These are phyloP conservation scores for Backusella mclennaniae DNA, from an alignment of 192 early-diverging fungal species.

Conservation along the genomic window DNA sequence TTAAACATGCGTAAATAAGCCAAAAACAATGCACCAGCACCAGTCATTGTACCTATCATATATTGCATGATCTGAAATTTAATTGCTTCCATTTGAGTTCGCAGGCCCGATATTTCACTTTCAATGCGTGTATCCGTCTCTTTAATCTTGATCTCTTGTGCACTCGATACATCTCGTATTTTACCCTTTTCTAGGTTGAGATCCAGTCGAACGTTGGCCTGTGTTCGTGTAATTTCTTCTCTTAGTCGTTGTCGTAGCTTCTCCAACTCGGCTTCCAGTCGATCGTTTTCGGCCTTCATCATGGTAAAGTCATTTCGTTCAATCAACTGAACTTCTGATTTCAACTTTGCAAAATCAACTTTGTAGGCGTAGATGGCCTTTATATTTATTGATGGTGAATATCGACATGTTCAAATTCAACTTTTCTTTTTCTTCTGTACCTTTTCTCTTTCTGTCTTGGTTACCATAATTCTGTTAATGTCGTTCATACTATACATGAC, in stretches of 20 bases:
- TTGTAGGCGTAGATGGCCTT: slow-evolving; percentile 80
- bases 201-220: slow-evolving; percentile 83
- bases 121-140: slow-evolving; percentile 91
- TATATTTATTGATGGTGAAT: neutral
- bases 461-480: slow-evolving; percentile 64
- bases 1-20: slow-evolving; percentile 59
- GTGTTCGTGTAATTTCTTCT: slow-evolving; percentile 81
- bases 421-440: slow-evolving; percentile 23
- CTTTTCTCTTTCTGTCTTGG: slow-evolving; percentile 81
- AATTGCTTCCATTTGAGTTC: slow-evolving; percentile 88
- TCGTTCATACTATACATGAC: slow-evolving; percentile 50
- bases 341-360: slow-evolving; percentile 88
- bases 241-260: slow-evolving; percentile 75
- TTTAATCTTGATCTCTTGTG: slow-evolving; percentile 80
- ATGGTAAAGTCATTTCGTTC: slow-evolving; percentile 87
- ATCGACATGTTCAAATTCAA: neutral
- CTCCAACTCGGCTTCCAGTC: slow-evolving; percentile 77
- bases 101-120: slow-evolving; percentile 76
- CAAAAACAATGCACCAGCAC: slow-evolving; percentile 74
- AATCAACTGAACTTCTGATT: slow-evolving; percentile 82
- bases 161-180: slow-evolving; percentile 80
- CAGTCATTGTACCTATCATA: slow-evolving; percentile 75
- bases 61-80: slow-evolving; percentile 83
- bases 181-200: slow-evolving; percentile 85
- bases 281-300: slow-evolving; percentile 79